These are phyloP conservation scores for Mycena epipterygia DNA, from an alignment of 768 basidiomycete genomes.

Conservation along the genomic window DNA sequence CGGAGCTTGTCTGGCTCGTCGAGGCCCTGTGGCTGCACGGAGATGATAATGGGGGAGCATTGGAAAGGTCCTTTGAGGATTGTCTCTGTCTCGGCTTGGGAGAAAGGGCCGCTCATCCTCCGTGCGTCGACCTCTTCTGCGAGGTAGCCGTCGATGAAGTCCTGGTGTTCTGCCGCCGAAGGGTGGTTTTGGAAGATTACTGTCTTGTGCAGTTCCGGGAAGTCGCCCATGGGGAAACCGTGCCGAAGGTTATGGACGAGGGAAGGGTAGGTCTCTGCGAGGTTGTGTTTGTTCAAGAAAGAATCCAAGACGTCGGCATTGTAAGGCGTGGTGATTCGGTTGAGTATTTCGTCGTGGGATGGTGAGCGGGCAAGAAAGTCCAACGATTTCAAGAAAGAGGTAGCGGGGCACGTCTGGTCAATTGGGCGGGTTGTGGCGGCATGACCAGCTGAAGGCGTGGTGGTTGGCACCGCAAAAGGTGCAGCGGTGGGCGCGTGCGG, in stretches of 20 bases:
- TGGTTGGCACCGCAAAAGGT: constrained; percentile 15
- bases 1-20: constrained; percentile 32
- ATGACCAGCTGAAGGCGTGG: constrained; percentile 11
- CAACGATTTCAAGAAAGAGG: neutral
- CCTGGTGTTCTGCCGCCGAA: constrained; percentile 16
- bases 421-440: neutral
- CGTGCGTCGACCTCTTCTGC: constrained; percentile 33
- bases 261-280: constrained; percentile 29
- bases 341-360: constrained; percentile 6
- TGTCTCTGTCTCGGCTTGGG: constrained; percentile 19
- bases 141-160: constrained; percentile 38
- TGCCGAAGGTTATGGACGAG: constrained; percentile 30
- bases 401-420: neutral
- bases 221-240: constrained; percentile 27
- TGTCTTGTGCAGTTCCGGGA: neutral
- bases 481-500: constrained; percentile 13
- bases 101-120: constrained; percentile 46
- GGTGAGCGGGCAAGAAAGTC: neutral
- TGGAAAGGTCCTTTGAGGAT: constrained; percentile 39
- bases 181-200: constrained; percentile 42
- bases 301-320: constrained; percentile 28
- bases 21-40: constrained; percentile 41
- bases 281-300: constrained; percentile 22
- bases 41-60: constrained; percentile 21
- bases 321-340: constrained; percentile 37